Evolutionary conservation across 768 basidiomycete genomes (phyloP).

Genomic region (Leccinum subgranulosum): DNA sequence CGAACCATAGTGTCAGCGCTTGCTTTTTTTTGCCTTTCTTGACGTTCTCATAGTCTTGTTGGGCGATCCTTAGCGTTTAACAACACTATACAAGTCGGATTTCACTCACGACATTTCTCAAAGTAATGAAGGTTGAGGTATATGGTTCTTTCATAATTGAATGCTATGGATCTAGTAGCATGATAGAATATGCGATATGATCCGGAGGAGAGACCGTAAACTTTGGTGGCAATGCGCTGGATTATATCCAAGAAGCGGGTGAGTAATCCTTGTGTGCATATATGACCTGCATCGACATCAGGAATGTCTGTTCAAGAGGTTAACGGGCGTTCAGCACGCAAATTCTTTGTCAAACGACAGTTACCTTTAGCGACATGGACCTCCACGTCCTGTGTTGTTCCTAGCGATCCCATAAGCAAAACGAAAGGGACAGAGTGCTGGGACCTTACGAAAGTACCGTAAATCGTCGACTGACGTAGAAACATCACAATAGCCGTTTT

Average conservation of each 20-base stretch:
- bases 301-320: conserved; percentile 45
- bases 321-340: neutral
- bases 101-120: conserved; percentile 72
- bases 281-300: conserved; percentile 43
- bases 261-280: conserved; percentile 47
- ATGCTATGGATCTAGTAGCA: conserved; percentile 70
- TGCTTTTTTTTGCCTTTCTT: neutral
- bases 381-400: conserved; percentile 52
- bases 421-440: neutral
- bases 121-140: conserved; percentile 86
- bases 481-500: too few relatives aligned
- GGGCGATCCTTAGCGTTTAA: neutral
- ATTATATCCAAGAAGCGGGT: conserved; percentile 46
- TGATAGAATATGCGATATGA: conserved; percentile 87
- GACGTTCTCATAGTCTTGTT: conserved; percentile 5
- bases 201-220: conserved; percentile 67
- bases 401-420: conserved; percentile 28
- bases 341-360: neutral
- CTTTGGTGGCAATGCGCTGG: conserved; percentile 48
- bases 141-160: conserved; percentile 81
- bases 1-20: conserved; percentile 1
- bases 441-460: too few relatives aligned
- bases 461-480: too few relatives aligned
- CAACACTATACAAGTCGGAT: neutral
- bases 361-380: conserved; percentile 59